Conservation (phyloP, 2,329 filamentous ascomycete genomes). For the Saccharata proteae region DNA sequence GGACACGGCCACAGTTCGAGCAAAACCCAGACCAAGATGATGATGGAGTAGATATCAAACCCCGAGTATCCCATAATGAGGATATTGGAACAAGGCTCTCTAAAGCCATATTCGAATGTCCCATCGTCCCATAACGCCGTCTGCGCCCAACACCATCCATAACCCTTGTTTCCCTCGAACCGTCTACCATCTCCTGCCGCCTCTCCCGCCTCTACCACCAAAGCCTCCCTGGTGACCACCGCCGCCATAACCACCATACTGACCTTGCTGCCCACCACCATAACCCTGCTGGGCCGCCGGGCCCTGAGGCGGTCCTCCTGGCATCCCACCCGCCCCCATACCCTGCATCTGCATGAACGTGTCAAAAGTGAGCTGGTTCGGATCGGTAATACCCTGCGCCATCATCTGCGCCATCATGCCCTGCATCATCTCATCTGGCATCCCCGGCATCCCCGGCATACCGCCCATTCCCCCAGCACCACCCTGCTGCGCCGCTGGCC, state of each 20-base stretch:
- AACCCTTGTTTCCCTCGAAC: too few relatives aligned
- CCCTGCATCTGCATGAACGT: conserved; percentile 43
- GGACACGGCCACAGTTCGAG: too few relatives aligned
- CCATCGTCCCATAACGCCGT: too few relatives aligned
- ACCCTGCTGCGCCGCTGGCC: conserved; percentile 14
- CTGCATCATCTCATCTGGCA: conserved; percentile 46
- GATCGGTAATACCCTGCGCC: conserved; percentile 38
- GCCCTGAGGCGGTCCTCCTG: conserved; percentile 6
- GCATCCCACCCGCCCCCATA: conserved; percentile 6
- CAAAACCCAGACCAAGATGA: too few relatives aligned
- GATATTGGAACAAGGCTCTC: too few relatives aligned
- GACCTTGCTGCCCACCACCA: conserved; percentile 4
- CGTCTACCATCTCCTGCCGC: conserved; percentile 7
- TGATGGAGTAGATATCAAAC: too few relatives aligned
- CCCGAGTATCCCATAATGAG: too few relatives aligned
- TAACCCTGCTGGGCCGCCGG: conserved; percentile 7
- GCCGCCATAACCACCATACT: conserved; percentile 3
- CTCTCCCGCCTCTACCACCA: conserved; percentile 4
- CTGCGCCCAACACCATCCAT: too few relatives aligned
- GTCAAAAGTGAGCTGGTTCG: conserved; percentile 40
- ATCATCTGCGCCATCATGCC: conserved; percentile 45
- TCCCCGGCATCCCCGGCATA: conserved; percentile 30
- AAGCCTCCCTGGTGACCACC: conserved; percentile 6
- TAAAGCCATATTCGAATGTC: too few relatives aligned
- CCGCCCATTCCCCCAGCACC: conserved; percentile 11